Evolutionary conservation across 148 eudicot species (phyloP).

Genomic region (Rhododendron molle): DNA sequence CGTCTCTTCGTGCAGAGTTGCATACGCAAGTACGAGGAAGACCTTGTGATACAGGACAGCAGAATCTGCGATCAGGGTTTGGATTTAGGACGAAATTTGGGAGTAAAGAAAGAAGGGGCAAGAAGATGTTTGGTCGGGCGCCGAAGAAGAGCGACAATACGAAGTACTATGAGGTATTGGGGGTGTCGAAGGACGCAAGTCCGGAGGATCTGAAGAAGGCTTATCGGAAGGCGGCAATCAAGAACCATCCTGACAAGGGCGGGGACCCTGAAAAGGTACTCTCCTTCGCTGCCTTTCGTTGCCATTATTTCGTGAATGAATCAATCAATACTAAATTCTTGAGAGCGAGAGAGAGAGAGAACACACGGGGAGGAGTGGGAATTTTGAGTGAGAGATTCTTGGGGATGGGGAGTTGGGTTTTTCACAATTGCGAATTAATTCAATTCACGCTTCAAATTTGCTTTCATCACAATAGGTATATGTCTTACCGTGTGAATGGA

Average conservation of each 20-base stretch:
- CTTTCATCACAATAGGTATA: no score
- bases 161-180: constrained; percentile 47
- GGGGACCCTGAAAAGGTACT: constrained; percentile 67
- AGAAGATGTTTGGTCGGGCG: constrained; percentile 62
- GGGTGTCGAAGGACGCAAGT: constrained; percentile 41
- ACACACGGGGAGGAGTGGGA: no score
- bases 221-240: constrained; percentile 55
- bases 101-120: not conserved
- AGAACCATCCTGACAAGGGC: constrained; percentile 74
- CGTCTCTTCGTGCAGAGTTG: not conserved
- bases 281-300: not conserved
- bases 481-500: not conserved
- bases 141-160: constrained; percentile 62
- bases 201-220: constrained; percentile 66
- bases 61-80: not conserved
- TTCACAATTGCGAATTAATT: no score
- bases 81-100: not conserved
- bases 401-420: no score
- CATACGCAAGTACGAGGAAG: not conserved
- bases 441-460: no score
- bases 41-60: no score
- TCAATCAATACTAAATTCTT: not conserved
- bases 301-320: not conserved
- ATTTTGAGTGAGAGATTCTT: no score
- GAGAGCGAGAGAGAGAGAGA: no score